A percentile compares a stretch with the other conserved stretches of the same genome.
Evolutionary conservation across 1,139 yeast genomes (phyloP).

Genomic region (Blastobotrys niveus): DNA sequence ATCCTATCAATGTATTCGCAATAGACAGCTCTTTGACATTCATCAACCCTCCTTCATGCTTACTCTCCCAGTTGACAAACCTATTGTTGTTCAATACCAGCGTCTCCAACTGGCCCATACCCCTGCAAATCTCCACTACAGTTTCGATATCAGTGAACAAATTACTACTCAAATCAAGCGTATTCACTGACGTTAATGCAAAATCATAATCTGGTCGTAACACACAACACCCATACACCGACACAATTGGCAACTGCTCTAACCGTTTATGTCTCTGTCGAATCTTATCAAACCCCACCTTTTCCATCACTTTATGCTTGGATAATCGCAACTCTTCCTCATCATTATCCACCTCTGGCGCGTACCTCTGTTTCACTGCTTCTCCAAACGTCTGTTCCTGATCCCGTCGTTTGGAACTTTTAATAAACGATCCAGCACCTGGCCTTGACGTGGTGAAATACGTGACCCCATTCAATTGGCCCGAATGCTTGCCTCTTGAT

Average conservation of each 20-base stretch:
- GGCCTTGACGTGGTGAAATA: conserved; percentile 40
- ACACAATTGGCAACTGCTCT: conserved; percentile 41
- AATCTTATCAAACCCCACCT: conserved; percentile 59
- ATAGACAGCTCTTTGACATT: conserved; percentile 32
- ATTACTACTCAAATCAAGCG: conserved; percentile 60
- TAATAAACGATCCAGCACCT: conserved; percentile 63
- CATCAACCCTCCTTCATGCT: conserved; percentile 6
- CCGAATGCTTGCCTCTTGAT: conserved; percentile 53
- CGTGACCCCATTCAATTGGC: conserved; percentile 40
- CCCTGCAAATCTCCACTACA: conserved; percentile 38
- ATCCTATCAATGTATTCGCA: conserved; percentile 36
- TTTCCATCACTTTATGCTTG: conserved; percentile 51
- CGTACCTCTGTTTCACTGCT: conserved; percentile 49
- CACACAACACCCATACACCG: conserved; percentile 33
- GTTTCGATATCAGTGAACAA: conserved; percentile 42
- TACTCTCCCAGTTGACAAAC: conserved; percentile 31
- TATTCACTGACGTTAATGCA: conserved; percentile 33
- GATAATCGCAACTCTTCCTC: conserved; percentile 22
- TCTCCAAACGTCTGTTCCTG: conserved; percentile 38
- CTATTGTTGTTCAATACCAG: conserved; percentile 62
- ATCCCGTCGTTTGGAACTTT: conserved; percentile 38
- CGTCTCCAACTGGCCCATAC: conserved; percentile 38
- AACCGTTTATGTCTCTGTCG: conserved; percentile 46
- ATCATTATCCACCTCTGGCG: conserved; percentile 16
- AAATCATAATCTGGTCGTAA: not conserved